A percentile compares a stretch with the other conserved stretches of the same genome.
phyloP scores from a whole-genome alignment of 2,329 filamentous ascomycete species.

The Nothophaeocryptopus gaeumannii region DNA sequence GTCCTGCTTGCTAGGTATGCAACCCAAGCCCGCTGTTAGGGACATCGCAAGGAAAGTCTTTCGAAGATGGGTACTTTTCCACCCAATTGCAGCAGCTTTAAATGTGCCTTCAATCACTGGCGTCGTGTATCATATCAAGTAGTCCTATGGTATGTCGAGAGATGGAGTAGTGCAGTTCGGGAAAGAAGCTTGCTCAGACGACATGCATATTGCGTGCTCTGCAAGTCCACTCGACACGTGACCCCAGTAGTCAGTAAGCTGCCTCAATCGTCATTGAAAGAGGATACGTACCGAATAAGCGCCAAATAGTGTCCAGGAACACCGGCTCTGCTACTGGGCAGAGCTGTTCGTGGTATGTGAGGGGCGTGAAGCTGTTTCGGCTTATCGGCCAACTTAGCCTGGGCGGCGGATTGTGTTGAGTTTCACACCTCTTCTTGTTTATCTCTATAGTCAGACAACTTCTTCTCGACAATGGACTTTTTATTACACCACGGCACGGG shows the following conservation, averaged over 20 bases:
- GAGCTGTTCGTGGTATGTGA: slow-evolving; percentile 4
- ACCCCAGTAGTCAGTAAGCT: slow-evolving; percentile 1
- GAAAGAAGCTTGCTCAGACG: slow-evolving; percentile 2
- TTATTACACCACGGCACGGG: not conserved
- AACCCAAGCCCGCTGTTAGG: not conserved
- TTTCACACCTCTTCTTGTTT: not conserved
- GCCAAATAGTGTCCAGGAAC: slow-evolving; percentile 2
- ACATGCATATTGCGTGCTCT: slow-evolving; percentile 16
- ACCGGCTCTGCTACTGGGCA: slow-evolving; percentile 5
- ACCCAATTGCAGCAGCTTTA: not conserved
- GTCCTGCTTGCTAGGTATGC: no score
- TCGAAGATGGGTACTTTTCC: not conserved
- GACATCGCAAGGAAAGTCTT: slow-evolving; percentile 1
- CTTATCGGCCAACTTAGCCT: not conserved
- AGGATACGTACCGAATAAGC: slow-evolving; percentile 4
- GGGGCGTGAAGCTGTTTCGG: slow-evolving; percentile 7
- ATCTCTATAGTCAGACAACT: not conserved
- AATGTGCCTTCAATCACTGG: not conserved
- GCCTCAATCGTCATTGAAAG: slow-evolving; percentile 2
- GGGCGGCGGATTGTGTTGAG: not conserved
- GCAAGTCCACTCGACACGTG: slow-evolving; percentile 8
- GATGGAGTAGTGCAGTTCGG: not conserved
- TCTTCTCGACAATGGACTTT: no score
- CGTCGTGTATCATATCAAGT: not conserved
- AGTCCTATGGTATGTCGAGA: not conserved